Evolutionary conservation across 257 asterid genomes (phyloP).

Genomic region (Mitragyna speciosa): DNA sequence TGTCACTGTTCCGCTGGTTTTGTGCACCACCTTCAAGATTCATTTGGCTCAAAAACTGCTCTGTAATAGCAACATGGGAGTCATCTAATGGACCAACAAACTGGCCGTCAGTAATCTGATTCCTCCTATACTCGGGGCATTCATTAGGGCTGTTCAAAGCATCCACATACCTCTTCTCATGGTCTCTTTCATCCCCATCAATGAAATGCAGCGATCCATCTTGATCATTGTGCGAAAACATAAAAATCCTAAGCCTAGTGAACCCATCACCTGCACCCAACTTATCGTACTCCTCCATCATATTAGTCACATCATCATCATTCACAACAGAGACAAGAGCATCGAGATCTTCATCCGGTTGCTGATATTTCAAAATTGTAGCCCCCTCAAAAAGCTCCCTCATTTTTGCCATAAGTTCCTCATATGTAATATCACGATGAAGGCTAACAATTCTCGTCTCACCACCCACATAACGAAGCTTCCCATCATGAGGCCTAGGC

Average conservation of each 20-base stretch:
- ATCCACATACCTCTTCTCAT: conserved; percentile 90
- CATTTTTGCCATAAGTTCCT: conserved; percentile 89
- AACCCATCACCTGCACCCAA: conserved; percentile 79
- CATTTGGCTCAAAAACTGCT: conserved; percentile 70
- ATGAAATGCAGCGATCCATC: conserved; percentile 71
- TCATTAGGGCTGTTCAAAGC: conserved; percentile 94
- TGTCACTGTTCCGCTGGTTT: conserved; percentile 74
- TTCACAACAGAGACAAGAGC: conserved; percentile 96
- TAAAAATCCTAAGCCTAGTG: conserved; percentile 80
- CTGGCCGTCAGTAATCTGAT: conserved; percentile 49
- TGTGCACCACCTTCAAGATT: conserved; percentile 67
- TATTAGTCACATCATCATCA: conserved; percentile 90
- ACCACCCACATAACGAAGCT: conserved; percentile 94
- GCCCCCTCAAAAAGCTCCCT: conserved; percentile 86
- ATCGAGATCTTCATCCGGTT: conserved; percentile 98
- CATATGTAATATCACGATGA: conserved; percentile 68
- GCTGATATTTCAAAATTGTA: conserved; percentile 76
- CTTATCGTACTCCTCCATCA: conserved; percentile 99
- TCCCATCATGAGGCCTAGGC: conserved; percentile 97
- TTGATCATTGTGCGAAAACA: conserved; percentile 65
- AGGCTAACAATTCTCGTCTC: conserved; percentile 88
- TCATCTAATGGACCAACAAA: conserved; percentile 58
- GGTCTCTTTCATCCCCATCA: conserved; percentile 91
- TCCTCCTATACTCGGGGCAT: conserved; percentile 69
- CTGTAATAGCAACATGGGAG: conserved; percentile 49